Base-by-base conservation (phyloP, 441 rosid genomes). In the Cnidoscolus chayamansa region DNA sequence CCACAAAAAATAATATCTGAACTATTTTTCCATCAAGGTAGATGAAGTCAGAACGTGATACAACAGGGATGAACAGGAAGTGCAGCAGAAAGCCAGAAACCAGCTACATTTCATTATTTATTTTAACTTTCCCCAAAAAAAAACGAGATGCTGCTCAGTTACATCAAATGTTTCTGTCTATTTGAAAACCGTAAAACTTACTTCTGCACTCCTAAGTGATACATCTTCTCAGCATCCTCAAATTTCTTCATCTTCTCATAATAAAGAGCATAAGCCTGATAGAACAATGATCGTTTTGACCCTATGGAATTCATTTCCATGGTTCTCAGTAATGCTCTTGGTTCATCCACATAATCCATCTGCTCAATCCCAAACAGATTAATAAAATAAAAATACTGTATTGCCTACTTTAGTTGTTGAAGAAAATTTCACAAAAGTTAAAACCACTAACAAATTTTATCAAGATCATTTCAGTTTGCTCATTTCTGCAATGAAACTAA, bases 301-400 rank as follows among this genome's bases (percentile, higher is more conserved):
- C 99, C 99, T 54, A 94, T 87, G 17, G 70, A 67, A 65, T 89
- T 90, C 79, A 73, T 74, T 83, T 92, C 97, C 99, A 94, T 94
- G 35, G 81, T 82, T 72, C 82, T 87, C 80, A 94, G 74, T 55
- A 94, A 76, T 30, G 83, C 70, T 79, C 74, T 89, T 48, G 98
- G 99, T 65, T 94, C 97, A 55, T 86, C 94, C 72, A 94, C 90
- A 76, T 84, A 90, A 80, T 94, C 97, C 99, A 94, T 92, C 99
- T 94, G 78, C 63, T 62, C 84, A 85, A 43, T 35, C 68, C 71
- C 5, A 70, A 48, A 12, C 10, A 57, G 5, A 9, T 30, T 12
- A 50, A 65, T 15, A 16, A 61, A 5, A 15, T 7, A 31, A 50
- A 48, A 25, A n/a, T 37, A 9, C 32, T 37, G 13, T 7, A 70